Evolutionary conservation across 139 green algal genomes (phyloP), one percentile per base, ranked within the genome.

Genomic region (Chlamydomonas sp.): DNA sequence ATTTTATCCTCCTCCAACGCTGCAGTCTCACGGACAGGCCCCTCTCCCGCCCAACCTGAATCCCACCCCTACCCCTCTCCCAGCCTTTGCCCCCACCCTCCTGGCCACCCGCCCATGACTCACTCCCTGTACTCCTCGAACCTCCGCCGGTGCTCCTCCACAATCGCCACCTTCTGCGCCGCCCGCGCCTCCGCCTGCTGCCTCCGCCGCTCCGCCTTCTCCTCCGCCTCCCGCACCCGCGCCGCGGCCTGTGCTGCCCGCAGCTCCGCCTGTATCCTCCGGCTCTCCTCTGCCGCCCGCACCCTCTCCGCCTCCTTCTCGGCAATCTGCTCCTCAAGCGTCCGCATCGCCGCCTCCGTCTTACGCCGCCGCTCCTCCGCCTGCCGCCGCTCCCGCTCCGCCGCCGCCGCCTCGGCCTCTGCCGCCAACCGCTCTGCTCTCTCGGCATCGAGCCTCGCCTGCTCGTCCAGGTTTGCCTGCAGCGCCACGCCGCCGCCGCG

Each of bases 81-180:
- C 5, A 2, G 2, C 17, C 71, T 16, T 58, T 9, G 18, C 2
- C 71, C 8, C 71, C 4, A 3, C 71, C 17, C 17, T 9, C 20
- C 18, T 10, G 2, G 18, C 1, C 72, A 9, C 72, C n/a, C 10
- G 3, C 1, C 9, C 74, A 12, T 6, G 18, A 20, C 82, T 86
- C 82, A 86, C 82, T 87, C 83, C 20, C 61, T 12, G 72, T 87
- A 80, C 62, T 87, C 83, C 5, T 76, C 2, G 73, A 75, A 87
- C 4, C 83, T 61, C 59, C 83, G 83, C 69, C 83, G 83, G 20
- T 75, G 83, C 83, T 87, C 59, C 83, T 80, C 83, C 63, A 17
- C 73, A 14, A 87, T 9, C 31, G 83, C 83, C 62, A 9, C 18
- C 83, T 87, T 80, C 83, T 87, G 83, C n/a, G 61, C 62, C 62